Evolutionary conservation across 106 monocot species (phyloP).

Genomic region (Dioscorea zingiberensis): DNA sequence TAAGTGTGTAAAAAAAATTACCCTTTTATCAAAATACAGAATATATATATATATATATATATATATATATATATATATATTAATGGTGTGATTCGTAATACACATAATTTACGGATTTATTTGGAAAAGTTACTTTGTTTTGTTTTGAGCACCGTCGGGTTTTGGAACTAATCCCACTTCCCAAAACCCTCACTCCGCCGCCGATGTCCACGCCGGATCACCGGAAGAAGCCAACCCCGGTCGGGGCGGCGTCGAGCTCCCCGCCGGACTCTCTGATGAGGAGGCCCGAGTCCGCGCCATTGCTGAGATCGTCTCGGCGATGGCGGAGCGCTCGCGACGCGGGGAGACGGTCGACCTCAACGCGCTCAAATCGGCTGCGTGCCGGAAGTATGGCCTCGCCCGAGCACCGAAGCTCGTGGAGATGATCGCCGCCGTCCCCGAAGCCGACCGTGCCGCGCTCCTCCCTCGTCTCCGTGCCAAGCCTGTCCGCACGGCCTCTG

Average conservation of each 20-base stretch:
- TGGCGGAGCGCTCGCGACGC: slow-evolving; percentile 83
- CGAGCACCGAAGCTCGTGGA: slow-evolving; percentile 99
- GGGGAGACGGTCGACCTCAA: slow-evolving; percentile 94
- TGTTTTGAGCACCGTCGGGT: too few relatives aligned
- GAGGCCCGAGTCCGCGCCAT: slow-evolving; percentile 98
- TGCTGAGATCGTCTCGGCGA: slow-evolving; percentile 92
- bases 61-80: too few relatives aligned
- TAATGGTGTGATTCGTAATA: too few relatives aligned
- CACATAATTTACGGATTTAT: too few relatives aligned
- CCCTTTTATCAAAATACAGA: too few relatives aligned
- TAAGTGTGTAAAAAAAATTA: too few relatives aligned
- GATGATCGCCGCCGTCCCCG: slow-evolving; percentile 99
- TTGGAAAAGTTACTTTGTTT: too few relatives aligned
- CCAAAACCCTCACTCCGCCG: background rate
- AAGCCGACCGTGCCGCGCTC: slow-evolving; percentile 73
- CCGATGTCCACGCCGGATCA: slow-evolving; percentile 33
- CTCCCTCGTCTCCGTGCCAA: slow-evolving; percentile 84
- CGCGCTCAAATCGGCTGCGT: slow-evolving; percentile 96
- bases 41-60: too few relatives aligned
- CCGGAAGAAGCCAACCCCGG: slow-evolving; percentile 78
- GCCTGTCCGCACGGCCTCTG: slow-evolving; percentile 96
- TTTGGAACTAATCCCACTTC: background rate
- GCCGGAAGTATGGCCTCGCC: slow-evolving; percentile 92
- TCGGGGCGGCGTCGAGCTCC: slow-evolving; percentile 64
- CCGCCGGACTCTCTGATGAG: slow-evolving; percentile 57